phyloP scores from a whole-genome alignment of 148 eudicot genomes.

The Rhododendron vialii region DNA sequence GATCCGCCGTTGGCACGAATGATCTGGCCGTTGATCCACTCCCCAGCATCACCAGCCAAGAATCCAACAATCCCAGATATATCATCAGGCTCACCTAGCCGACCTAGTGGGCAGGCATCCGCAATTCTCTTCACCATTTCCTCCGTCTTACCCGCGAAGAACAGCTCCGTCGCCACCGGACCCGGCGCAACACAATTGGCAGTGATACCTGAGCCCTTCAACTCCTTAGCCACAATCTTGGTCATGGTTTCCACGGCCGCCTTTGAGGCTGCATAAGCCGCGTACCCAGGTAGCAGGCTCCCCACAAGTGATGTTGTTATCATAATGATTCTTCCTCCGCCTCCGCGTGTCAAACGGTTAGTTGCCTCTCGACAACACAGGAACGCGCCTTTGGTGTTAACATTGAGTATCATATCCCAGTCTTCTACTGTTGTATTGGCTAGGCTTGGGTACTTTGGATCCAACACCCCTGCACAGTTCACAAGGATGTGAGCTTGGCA shows the following conservation, averaged over 20 bases:
- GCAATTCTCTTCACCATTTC: background rate
- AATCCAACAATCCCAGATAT: slow-evolving; percentile 10
- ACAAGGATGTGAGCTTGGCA: slow-evolving; percentile 33
- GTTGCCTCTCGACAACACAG: slow-evolving; percentile 30
- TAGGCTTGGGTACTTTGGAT: slow-evolving; percentile 22
- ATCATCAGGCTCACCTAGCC: background rate
- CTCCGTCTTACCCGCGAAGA: slow-evolving; percentile 6
- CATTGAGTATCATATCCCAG: slow-evolving; percentile 23
- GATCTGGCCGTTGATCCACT: slow-evolving; percentile 16
- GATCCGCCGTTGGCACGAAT: slow-evolving; percentile 13
- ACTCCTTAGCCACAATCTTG: slow-evolving; percentile 37
- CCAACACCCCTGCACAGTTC: slow-evolving; percentile 34
- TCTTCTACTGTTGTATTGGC: slow-evolving; percentile 24
- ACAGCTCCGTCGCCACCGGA: slow-evolving; percentile 18
- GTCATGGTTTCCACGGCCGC: slow-evolving; percentile 45
- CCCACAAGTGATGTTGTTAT: slow-evolving; percentile 26
- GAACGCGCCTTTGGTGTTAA: slow-evolving; percentile 34
- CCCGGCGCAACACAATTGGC: slow-evolving; percentile 44
- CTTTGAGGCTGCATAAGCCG: slow-evolving; percentile 31
- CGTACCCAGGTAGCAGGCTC: slow-evolving; percentile 20
- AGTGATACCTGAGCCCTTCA: slow-evolving; percentile 36
- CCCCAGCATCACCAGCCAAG: slow-evolving; percentile 4
- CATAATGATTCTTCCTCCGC: slow-evolving; percentile 34
- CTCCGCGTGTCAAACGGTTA: slow-evolving; percentile 22
- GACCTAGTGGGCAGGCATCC: slow-evolving; percentile 7